phyloP scores from a whole-genome alignment of 441 rosid genomes.

The Kokia cookei region DNA sequence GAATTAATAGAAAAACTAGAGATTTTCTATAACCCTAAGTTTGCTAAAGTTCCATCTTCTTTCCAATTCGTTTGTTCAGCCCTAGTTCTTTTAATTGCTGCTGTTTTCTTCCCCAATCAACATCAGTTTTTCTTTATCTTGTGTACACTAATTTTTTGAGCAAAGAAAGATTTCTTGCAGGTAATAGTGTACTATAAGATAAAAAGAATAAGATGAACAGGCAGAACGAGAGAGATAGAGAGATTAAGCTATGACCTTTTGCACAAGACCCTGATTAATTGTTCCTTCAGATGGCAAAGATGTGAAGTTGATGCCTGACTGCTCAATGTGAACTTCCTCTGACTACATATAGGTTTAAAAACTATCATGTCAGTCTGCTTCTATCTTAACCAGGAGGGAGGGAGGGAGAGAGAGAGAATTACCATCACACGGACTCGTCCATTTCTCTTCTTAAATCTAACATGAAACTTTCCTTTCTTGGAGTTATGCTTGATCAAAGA shows the following conservation, averaged over 20 bases:
- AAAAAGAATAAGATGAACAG: background rate
- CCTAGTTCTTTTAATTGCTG: too few species aligned
- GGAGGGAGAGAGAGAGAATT: constrained; percentile 3
- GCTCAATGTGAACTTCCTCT: constrained; percentile 61
- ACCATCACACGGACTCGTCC: constrained; percentile 85
- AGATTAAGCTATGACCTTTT: constrained; percentile 43
- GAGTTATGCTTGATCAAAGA: constrained; percentile 42
- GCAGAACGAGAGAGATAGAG: background rate
- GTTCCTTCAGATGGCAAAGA: constrained; percentile 44
- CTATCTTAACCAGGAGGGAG: background rate
- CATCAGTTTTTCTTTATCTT: background rate
- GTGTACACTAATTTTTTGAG: background rate
- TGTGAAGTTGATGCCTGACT: constrained; percentile 51
- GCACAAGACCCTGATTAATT: constrained; percentile 52
- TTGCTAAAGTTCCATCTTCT: too few species aligned
- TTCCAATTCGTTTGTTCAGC: too few species aligned
- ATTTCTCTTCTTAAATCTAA: constrained; percentile 77
- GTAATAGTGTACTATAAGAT: background rate
- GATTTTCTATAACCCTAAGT: too few species aligned
- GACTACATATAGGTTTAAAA: constrained; percentile 32
- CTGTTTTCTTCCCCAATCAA: too few species aligned
- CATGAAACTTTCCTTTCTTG: constrained; percentile 59
- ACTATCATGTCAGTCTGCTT: constrained; percentile 9
- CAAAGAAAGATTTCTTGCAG: background rate
- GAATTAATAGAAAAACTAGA: too few species aligned